Base-by-base conservation (phyloP, 495 filamentous ascomycete species). In the Aspergillus carlsbadensis region DNA sequence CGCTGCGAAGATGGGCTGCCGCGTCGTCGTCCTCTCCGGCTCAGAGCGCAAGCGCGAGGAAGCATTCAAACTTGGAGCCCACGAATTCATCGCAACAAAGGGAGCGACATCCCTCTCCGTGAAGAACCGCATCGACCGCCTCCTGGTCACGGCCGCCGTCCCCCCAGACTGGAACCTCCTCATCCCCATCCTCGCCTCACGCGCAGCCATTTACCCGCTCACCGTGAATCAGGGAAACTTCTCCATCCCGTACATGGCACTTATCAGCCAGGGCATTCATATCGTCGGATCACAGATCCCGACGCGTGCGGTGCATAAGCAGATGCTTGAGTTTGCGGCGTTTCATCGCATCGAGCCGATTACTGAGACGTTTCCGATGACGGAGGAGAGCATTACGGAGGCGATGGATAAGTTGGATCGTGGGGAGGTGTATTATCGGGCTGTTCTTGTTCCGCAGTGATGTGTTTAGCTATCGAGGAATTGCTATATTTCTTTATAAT, bases 1-100 rank as follows among this genome's bases (percentile, higher is more conserved):
- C 22, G 58, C 58, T 1, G 48, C 58, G 2, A 56, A 56, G 15
- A 61, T 61, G 54, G 58, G 58, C n/a, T 61, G 54, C 39, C 53
- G 49, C 17, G 58, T 61, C 1, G 53, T 61, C 14, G 58, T 61
- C 3, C 42, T 61, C 0, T 61, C 58, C 2, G 42, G 53, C 15
- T 57, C 58, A 14, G 58, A 61, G 8, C 17, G 34, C 11, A 61
- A 61, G 43, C 31, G 49, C 6, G 58, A 61, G 1, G 58, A 61
- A 29, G 58, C 58, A 2, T 31, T 57, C 22, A 40, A 20, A 6
- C 48, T 61, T 10, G 58, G 58, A 1, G 58, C 58, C 5, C 52
- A 54, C n/a, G 58, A 60, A 24, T 60, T 55, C 39, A 34, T 55
- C 39, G 58, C 39, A 13, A 55, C 54, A 14, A 60, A 56, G 47